Evolutionary conservation across 2,329 filamentous ascomycete genomes (phyloP), one percentile per base, ranked within the genome.

Genomic region (Microthyrium microscopicum): DNA sequence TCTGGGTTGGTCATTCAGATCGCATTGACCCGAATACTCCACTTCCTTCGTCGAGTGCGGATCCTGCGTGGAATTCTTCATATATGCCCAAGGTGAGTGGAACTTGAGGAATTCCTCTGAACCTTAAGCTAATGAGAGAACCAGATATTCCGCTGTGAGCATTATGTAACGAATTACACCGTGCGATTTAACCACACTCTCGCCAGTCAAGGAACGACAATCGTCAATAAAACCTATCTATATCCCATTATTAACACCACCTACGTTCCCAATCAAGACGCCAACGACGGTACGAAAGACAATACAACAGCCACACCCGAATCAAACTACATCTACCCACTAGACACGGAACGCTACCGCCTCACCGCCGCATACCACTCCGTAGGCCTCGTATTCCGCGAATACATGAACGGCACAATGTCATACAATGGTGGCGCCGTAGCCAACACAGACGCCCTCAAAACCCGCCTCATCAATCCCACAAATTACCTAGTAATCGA

Each of bases 81-180:
- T 27, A 42, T 47, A 33, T 45, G 50, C 0, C n/a, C n/a, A n/a
- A n/a, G n/a, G n/a, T n/a, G n/a, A n/a, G n/a, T n/a, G n/a, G n/a
- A n/a, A n/a, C n/a, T n/a, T n/a, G n/a, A n/a, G n/a, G n/a, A n/a
- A n/a, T n/a, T n/a, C n/a, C n/a, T n/a, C n/a, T n/a, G n/a, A n/a
- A n/a, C n/a, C n/a, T n/a, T n/a, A n/a, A n/a, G n/a, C n/a, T n/a
- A n/a, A n/a, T n/a, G n/a, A n/a, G n/a, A n/a, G n/a, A n/a, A n/a
- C n/a, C 49, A 49, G 29, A 49, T 54, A 28, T 49, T 54, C 40
- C 49, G 46, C 39, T 55, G 52, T 39, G 44, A 47, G 6, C 45
- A 49, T 35, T 40, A 54, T 27, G 44, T 53, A 29, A 53, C 52
- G 11, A 49, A 51, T 22, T 56, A 55, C 37, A 53, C 46, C 1